These are phyloP conservation scores for Juncus inflexus DNA, from an alignment of 176 grass and related monocot species.

Conservation along the genomic window DNA sequence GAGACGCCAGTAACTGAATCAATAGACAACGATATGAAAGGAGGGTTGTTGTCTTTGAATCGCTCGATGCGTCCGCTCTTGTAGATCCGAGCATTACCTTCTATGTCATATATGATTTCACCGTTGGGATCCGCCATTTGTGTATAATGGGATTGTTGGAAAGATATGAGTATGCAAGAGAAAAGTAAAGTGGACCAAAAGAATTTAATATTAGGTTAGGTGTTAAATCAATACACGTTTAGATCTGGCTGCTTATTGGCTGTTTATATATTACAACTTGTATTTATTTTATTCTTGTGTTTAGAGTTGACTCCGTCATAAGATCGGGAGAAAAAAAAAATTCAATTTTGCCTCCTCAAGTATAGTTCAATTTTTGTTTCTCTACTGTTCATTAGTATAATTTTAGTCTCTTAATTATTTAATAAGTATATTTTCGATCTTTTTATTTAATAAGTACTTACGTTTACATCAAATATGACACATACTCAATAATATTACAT, in stretches of 20 bases:
- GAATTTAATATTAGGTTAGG: neutral
- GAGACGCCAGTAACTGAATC: conserved; percentile 41
- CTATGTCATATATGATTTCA: conserved; percentile 13
- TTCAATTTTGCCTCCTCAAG: too few species aligned
- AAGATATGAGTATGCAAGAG: neutral
- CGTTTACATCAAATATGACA: too few species aligned
- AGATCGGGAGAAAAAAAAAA: too few species aligned
- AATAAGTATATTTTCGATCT: too few species aligned
- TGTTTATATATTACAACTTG: too few species aligned
- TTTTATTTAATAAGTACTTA: too few species aligned
- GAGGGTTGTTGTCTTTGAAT: conserved; percentile 29
- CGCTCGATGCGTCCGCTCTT: conserved; percentile 57
- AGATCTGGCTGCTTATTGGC: neutral
- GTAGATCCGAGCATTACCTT: conserved; percentile 13
- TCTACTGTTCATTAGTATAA: too few species aligned
- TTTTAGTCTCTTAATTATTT: too few species aligned
- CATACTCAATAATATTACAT: too few species aligned
- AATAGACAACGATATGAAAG: conserved; percentile 32
- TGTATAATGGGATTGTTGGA: neutral
- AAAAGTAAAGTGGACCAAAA: neutral
- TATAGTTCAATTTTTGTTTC: too few species aligned
- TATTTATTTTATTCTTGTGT: too few species aligned
- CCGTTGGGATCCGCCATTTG: conserved; percentile 15
- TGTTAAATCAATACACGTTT: neutral
- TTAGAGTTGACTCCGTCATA: too few species aligned